These are phyloP conservation scores for Plasmopara viticola DNA, from an alignment of 352 stramenopile species.

Conservation along the genomic window DNA sequence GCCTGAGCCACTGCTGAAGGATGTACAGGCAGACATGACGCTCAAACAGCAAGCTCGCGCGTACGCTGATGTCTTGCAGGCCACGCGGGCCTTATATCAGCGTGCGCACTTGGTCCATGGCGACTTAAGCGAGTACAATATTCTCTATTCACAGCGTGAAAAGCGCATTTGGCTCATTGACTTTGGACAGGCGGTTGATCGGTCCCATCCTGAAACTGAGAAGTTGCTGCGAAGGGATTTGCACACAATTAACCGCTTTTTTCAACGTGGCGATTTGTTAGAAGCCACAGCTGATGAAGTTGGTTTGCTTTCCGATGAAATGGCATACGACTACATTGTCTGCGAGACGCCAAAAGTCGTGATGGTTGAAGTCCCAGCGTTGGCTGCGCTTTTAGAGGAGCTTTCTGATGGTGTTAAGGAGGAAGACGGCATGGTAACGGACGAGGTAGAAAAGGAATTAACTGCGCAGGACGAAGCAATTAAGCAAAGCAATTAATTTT, in stretches of 20 bases:
- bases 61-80: conserved; percentile 50
- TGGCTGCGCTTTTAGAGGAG: conserved; percentile 34
- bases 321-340: conserved; percentile 38
- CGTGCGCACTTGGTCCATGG: conserved; percentile 49
- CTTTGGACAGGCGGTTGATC: conserved; percentile 87
- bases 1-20: conserved; percentile 64
- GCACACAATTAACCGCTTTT: conserved; percentile 71
- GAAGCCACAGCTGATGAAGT: conserved; percentile 30
- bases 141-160: conserved; percentile 59
- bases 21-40: conserved; percentile 40
- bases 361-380: conserved; percentile 21
- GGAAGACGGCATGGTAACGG: conserved; percentile 2
- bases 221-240: conserved; percentile 73
- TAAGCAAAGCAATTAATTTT: too few species aligned
- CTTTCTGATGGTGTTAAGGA: conserved; percentile 20
- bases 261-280: conserved; percentile 38
- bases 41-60: conserved; percentile 38
- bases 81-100: conserved; percentile 46
- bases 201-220: conserved; percentile 60
- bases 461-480: too few species aligned
- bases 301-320: conserved; percentile 36
- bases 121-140: conserved; percentile 87
- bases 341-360: conserved; percentile 25
- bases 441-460: background rate
- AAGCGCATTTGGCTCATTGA: conserved; percentile 86